These are phyloP conservation scores for Amanita muscaria DNA, from an alignment of 768 basidiomycete species.

Conservation along the genomic window DNA sequence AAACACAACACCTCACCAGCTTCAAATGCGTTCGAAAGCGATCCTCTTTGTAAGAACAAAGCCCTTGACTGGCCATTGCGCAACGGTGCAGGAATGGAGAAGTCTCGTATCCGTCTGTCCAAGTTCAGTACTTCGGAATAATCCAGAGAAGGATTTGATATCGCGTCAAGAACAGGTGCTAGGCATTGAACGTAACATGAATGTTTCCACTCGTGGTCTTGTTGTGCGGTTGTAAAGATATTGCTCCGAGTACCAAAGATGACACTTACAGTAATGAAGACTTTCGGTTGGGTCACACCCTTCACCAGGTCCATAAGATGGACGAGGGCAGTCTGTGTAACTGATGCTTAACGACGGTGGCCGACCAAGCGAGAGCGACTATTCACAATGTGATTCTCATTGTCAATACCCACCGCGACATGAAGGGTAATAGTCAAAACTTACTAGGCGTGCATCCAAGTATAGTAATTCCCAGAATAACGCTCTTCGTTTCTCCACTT, in stretches of 20 bases:
- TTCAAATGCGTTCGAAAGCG: constrained; percentile 50
- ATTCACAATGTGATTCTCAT: not conserved
- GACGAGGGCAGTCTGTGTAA: constrained; percentile 50
- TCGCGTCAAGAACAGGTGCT: constrained; percentile 50
- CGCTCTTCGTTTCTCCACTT: constrained; percentile 58
- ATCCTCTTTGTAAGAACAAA: constrained; percentile 51
- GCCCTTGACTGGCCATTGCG: constrained; percentile 37
- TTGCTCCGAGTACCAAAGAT: not conserved
- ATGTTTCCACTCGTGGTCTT: constrained; percentile 69
- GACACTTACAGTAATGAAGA: constrained; percentile 33
- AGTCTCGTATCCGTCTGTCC: constrained; percentile 54
- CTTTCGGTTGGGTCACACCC: constrained; percentile 28
- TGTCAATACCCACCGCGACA: constrained; percentile 17
- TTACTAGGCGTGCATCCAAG: constrained; percentile 52
- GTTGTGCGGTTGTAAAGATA: constrained; percentile 10
- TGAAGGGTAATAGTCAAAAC: no score
- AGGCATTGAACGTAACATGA: constrained; percentile 51
- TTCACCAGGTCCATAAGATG: constrained; percentile 35
- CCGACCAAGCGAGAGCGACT: constrained; percentile 53
- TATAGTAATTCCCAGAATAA: constrained; percentile 66
- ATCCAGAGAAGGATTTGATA: constrained; percentile 44
- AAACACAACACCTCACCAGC: constrained; percentile 51
- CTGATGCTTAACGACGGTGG: constrained; percentile 57
- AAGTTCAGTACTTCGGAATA: constrained; percentile 44
- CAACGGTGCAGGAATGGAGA: constrained; percentile 42